These are phyloP conservation scores for Heterobasidion occidentale DNA, from an alignment of 1,284 basidiomycete species.

Conservation along the genomic window DNA sequence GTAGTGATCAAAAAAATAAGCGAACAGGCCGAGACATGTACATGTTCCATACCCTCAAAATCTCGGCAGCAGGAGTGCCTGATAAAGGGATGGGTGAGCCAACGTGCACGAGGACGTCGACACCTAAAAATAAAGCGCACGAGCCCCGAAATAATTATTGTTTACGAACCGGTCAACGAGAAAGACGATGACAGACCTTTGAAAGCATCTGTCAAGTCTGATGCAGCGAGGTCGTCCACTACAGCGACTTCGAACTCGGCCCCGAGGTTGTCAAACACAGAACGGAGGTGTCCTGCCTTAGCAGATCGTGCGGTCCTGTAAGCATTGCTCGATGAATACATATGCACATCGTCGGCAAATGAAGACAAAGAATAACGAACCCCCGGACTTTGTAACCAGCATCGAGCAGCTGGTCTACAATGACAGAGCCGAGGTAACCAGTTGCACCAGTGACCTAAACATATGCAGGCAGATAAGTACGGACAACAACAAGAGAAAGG, in stretches of 20 bases:
- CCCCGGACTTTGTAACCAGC: conserved; percentile 1
- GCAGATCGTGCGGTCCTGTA: not conserved
- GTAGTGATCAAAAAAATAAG: not conserved
- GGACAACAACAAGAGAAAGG: not conserved
- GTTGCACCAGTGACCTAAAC: not conserved
- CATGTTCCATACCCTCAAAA: not conserved
- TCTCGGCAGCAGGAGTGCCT: not conserved
- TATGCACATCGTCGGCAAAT: not conserved
- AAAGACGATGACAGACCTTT: not conserved
- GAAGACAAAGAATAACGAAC: not conserved
- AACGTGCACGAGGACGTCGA: not conserved
- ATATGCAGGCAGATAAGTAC: not conserved
- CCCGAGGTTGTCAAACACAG: not conserved
- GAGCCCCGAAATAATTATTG: not conserved
- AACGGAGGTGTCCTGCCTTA: not conserved
- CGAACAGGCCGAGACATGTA: not conserved
- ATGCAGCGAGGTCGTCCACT: not conserved
- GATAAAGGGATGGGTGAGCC: not conserved
- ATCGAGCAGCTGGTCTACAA: not conserved
- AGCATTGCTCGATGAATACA: not conserved
- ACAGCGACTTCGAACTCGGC: not conserved
- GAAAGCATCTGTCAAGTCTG: not conserved
- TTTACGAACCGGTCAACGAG: not conserved
- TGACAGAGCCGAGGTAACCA: not conserved
- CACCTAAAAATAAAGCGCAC: not conserved